phyloP scores from a whole-genome alignment of 73 alveolate genomes.

The Diophrys sp. region DNA sequence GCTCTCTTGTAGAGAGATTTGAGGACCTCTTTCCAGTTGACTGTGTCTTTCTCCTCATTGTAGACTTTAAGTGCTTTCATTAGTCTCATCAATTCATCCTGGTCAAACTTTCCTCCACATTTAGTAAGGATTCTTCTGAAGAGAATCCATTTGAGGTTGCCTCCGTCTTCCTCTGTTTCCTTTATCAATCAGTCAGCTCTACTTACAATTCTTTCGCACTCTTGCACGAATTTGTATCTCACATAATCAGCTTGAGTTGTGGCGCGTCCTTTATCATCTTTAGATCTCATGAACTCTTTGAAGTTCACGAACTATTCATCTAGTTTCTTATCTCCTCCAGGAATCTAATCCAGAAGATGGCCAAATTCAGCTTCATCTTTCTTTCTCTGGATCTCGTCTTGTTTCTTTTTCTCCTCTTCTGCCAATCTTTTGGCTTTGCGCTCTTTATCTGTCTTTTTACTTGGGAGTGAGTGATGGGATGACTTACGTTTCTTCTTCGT shows the following conservation, averaged over 20 bases:
- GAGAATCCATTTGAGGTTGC: neutral
- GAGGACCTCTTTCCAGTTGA: neutral
- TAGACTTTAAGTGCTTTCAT: neutral
- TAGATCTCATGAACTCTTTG: neutral
- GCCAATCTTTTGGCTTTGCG: neutral
- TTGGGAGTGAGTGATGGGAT: too few relatives aligned
- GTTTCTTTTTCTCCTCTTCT: neutral
- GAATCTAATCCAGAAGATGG: neutral
- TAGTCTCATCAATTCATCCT: neutral
- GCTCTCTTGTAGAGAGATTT: neutral
- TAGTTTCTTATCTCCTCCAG: neutral
- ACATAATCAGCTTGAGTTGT: neutral
- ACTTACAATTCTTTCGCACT: neutral
- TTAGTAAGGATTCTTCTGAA: neutral
- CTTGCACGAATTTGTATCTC: neutral
- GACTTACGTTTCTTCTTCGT: too few relatives aligned
- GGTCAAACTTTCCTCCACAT: neutral
- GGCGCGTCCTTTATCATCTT: neutral
- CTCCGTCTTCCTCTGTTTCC: neutral
- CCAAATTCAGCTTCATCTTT: neutral
- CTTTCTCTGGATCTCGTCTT: neutral
- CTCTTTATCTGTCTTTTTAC: neutral
- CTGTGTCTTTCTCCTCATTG: slow-evolving; percentile 1
- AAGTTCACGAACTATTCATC: neutral
- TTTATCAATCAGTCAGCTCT: neutral